Conservation (phyloP, 2,329 filamentous ascomycete species). For the Verticillium dahliae region DNA sequence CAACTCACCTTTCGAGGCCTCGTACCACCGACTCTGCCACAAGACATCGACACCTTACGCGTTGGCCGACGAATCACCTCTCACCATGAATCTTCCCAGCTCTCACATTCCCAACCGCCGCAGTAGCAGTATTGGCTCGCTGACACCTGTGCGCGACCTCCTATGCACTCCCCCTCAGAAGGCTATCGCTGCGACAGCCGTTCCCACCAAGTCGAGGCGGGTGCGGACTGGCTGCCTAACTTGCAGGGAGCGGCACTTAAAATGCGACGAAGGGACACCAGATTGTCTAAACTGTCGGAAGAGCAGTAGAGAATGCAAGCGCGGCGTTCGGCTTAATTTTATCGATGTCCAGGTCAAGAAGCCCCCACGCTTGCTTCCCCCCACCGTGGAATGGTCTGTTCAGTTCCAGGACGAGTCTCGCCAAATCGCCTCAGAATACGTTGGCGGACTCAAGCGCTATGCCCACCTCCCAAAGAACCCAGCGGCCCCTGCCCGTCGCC, state of each 20-base stretch:
- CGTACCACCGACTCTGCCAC: slow-evolving; percentile 3
- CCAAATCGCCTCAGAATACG: slow-evolving; percentile 84
- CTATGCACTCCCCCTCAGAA: slow-evolving; percentile 9
- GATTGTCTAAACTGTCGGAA: slow-evolving; percentile 76
- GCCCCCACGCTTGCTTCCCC: slow-evolving; percentile 53
- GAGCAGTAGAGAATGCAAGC: slow-evolving; percentile 77
- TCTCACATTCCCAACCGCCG: slow-evolving; percentile 11
- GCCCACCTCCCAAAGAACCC: slow-evolving; percentile 38
- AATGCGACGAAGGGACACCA: slow-evolving; percentile 72
- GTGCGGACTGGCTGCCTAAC: slow-evolving; percentile 88
- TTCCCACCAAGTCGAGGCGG: slow-evolving; percentile 63
- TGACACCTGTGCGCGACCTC: slow-evolving; percentile 10
- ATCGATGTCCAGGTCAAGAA: slow-evolving; percentile 73
- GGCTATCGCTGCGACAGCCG: slow-evolving; percentile 7
- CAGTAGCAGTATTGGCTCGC: slow-evolving; percentile 10
- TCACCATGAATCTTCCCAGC: slow-evolving; percentile 13
- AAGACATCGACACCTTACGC: slow-evolving; percentile 20
- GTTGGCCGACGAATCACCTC: slow-evolving; percentile 18
- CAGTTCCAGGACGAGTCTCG: slow-evolving; percentile 85
- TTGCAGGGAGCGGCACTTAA: slow-evolving; percentile 81
- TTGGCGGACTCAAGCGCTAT: slow-evolving; percentile 71
- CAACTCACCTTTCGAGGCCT: slow-evolving; percentile 13
- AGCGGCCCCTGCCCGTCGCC: slow-evolving; percentile 13
- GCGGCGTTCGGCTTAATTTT: slow-evolving; percentile 84
- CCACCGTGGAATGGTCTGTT: slow-evolving; percentile 62